phyloP scores from a whole-genome alignment of 345 rosid genomes.

The Gossypium bickii region DNA sequence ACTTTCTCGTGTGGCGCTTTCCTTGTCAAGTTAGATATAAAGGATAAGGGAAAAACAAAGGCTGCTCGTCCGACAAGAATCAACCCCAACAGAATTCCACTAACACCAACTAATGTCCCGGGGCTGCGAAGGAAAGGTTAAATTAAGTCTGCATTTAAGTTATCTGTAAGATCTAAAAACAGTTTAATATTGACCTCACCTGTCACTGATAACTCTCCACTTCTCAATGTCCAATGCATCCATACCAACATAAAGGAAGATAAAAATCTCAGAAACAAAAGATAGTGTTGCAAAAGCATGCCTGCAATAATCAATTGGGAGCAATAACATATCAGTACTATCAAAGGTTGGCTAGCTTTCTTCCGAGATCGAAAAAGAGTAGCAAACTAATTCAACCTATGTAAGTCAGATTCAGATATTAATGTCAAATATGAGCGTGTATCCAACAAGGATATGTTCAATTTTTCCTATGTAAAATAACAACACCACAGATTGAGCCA shows the following conservation, averaged over 20 bases:
- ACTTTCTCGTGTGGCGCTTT: conserved; percentile 48
- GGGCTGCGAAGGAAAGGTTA: conserved; percentile 47
- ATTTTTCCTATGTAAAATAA: no score
- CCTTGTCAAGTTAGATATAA: conserved; percentile 80
- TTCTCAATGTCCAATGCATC: conserved; percentile 92
- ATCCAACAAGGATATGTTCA: no score
- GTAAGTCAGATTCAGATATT: no score
- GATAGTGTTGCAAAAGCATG: conserved; percentile 87
- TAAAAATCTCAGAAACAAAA: conserved; percentile 84
- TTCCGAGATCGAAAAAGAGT: no score
- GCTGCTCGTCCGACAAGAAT: conserved; percentile 85
- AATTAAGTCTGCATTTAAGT: not conserved
- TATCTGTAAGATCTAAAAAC: not conserved
- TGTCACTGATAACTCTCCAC: conserved; percentile 70
- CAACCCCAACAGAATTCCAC: conserved; percentile 71
- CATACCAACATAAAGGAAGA: conserved; percentile 97
- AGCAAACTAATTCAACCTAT: no score
- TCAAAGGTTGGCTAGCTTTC: not conserved
- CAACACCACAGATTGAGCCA: no score
- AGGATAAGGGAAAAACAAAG: conserved; percentile 75
- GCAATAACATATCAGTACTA: conserved; percentile 8
- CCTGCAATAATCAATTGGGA: conserved; percentile 37
- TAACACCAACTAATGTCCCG: conserved; percentile 64
- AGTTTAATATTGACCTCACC: conserved; percentile 39
- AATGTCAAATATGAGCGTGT: no score